A percentile compares a stretch with the other conserved stretches of the same genome.
phyloP scores from a whole-genome alignment of 768 basidiomycete genomes.

The Phanerochaete carnosa region DNA sequence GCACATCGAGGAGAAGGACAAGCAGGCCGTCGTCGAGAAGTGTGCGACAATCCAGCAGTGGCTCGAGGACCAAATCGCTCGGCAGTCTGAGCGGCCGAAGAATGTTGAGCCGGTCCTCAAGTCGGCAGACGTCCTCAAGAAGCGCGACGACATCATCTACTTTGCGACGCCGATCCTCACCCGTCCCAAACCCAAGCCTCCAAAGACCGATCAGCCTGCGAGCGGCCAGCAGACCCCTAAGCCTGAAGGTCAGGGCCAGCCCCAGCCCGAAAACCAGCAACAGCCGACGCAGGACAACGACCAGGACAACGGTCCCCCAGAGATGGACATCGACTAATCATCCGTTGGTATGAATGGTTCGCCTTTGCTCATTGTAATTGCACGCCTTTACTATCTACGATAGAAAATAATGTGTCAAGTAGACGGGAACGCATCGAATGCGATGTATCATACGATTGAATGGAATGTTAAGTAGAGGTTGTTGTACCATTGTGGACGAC shows the following conservation, averaged over 20 bases:
- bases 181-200: slow-evolving; percentile 87
- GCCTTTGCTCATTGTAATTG: neutral
- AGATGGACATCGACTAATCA: slow-evolving; percentile 82
- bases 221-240: slow-evolving; percentile 56
- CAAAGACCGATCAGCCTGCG: slow-evolving; percentile 71
- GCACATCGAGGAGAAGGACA: slow-evolving; percentile 90
- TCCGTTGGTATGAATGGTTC: neutral
- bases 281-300: slow-evolving; percentile 28
- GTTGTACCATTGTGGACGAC: neutral
- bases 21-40: slow-evolving; percentile 83
- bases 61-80: slow-evolving; percentile 88
- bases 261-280: slow-evolving; percentile 16
- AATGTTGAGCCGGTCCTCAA: slow-evolving; percentile 84
- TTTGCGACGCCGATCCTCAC: slow-evolving; percentile 88
- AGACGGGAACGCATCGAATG: slow-evolving; percentile 5
- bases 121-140: slow-evolving; percentile 81
- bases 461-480: neutral
- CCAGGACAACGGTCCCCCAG: slow-evolving; percentile 50
- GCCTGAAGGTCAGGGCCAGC: slow-evolving; percentile 33
- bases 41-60: slow-evolving; percentile 89
- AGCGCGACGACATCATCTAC: slow-evolving; percentile 89
- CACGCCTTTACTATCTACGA: slow-evolving; percentile 7
- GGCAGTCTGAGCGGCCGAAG: slow-evolving; percentile 88
- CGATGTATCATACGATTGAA: slow-evolving; percentile 10
- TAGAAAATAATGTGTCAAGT: slow-evolving; percentile 16